A percentile compares a stretch with the other conserved stretches of the same genome.
These are phyloP conservation scores for Naegleria gruberi DNA, from an alignment of 208 protist species.

Conservation along the genomic window DNA sequence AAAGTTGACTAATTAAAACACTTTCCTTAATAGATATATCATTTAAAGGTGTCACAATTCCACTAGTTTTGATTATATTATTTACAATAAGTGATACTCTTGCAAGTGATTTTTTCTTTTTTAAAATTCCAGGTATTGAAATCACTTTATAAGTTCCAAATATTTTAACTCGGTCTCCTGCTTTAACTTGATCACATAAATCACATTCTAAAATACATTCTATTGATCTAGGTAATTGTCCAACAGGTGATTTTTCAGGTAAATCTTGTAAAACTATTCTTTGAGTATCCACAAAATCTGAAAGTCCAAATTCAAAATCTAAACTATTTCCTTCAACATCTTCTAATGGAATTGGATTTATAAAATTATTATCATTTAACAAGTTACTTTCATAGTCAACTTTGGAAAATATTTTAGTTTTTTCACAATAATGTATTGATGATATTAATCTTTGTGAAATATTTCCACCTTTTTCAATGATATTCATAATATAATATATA, in stretches of 20 bases:
- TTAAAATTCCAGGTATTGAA: conserved; percentile 15
- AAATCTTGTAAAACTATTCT: conserved; percentile 91
- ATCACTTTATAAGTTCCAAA: conserved; percentile 82
- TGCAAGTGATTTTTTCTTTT: conserved; percentile 30
- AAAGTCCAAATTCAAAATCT: conserved; percentile 93
- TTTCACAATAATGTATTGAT: background rate
- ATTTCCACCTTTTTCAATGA: background rate
- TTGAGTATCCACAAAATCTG: conserved; percentile 90
- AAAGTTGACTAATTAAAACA: conserved; percentile 51
- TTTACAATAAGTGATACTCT: conserved; percentile 10
- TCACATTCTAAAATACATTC: conserved; percentile 92
- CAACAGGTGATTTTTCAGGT: conserved; percentile 91
- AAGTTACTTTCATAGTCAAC: background rate
- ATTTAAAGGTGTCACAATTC: background rate
- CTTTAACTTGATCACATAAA: conserved; percentile 90
- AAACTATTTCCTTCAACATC: conserved; percentile 90
- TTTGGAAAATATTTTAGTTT: background rate
- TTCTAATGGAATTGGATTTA: conserved; percentile 50
- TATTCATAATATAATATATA: background rate
- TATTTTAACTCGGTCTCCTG: conserved; percentile 85
- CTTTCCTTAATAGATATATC: background rate
- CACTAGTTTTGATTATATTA: background rate
- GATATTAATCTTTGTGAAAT: background rate
- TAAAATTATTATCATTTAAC: background rate
- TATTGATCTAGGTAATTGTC: conserved; percentile 92